Base-by-base conservation (phyloP, 2,329 filamentous ascomycete species). In the Exophiala viscosa region DNA sequence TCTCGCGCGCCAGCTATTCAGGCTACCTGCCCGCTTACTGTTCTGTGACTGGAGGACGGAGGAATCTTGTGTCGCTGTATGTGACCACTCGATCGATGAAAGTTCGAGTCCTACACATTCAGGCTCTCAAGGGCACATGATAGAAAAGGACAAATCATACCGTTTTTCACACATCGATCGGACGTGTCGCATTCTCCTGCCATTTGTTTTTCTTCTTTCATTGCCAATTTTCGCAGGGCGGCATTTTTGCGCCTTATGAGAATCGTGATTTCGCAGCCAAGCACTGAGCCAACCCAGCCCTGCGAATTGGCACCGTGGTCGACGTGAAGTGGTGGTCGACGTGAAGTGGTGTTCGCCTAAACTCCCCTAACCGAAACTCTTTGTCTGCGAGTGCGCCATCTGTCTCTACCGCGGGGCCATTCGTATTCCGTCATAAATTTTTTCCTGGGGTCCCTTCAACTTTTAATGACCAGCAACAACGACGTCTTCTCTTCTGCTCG, bases 401-500 rank as follows among this genome's bases (percentile, higher is more conserved):
- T 23, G 3, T 31, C 14, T 23, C 17, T 17, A n/a, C 15, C 39
- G 40, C 40, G 40, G 40, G 40, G 40, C 40, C 40, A n/a, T 38
- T 8, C 28, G 34, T 36, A 42, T 42, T 28, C 31, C 32, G 34
- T 36, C 45, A 36, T 38, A 28, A 35, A 18, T 20, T 40, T 33
- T 42, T 49, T 40, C 42, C 42, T n/a, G 41, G 23, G 14, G 7
- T 45, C 42, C 34, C 15, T 15, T 45, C n/a, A 36, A 33, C 18
- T 3, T 31, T 41, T 44, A 34, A 43, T 50, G 39, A 43, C n/a
- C 40, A 36, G 47, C 39, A 44, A 48, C 39, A 45, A 44, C 32
- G 43, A 48, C 41, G 35, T 45, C 11, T 48, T 54, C 36, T 49
- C 51, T 49, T 45, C 50, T 52, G 53, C 48, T 47, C 41, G 42